Conservation (phyloP, 116 monocot species). For the Iris pallida region DNA sequence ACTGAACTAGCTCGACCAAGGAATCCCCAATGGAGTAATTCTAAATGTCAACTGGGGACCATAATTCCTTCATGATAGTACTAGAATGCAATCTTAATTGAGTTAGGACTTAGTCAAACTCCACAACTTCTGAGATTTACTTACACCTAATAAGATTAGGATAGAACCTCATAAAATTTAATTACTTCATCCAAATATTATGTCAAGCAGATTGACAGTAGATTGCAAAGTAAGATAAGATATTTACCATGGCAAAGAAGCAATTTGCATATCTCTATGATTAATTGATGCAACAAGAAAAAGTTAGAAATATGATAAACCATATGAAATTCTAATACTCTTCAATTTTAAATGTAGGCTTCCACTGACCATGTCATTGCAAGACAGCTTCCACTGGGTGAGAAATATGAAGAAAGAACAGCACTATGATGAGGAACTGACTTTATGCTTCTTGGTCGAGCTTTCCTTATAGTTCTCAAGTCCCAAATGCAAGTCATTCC, state of each 20-base stretch:
- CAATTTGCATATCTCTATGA: background rate
- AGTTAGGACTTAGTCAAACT: no score
- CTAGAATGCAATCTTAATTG: no score
- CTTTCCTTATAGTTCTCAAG: slow-evolving; percentile 47
- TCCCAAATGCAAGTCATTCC: slow-evolving; percentile 78
- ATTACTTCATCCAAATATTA: no score
- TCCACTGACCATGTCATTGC: slow-evolving; percentile 68
- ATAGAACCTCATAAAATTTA: no score
- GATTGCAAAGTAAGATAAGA: background rate
- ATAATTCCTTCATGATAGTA: no score
- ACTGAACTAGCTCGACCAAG: no score
- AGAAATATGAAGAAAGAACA: slow-evolving; percentile 84
- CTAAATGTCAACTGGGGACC: no score
- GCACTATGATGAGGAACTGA: slow-evolving; percentile 42
- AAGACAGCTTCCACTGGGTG: slow-evolving; percentile 69
- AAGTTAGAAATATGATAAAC: background rate
- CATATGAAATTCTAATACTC: no score
- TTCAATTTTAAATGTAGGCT: background rate
- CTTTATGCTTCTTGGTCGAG: slow-evolving; percentile 30
- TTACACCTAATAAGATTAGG: no score
- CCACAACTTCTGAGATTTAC: no score
- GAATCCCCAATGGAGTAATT: no score
- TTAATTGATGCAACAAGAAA: background rate
- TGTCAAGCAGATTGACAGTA: background rate
- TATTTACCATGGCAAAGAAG: background rate